Evolutionary conservation across 768 basidiomycete species (phyloP), one percentile per base, ranked within the genome.

Genomic region (Phlegmacium glaucopus): DNA sequence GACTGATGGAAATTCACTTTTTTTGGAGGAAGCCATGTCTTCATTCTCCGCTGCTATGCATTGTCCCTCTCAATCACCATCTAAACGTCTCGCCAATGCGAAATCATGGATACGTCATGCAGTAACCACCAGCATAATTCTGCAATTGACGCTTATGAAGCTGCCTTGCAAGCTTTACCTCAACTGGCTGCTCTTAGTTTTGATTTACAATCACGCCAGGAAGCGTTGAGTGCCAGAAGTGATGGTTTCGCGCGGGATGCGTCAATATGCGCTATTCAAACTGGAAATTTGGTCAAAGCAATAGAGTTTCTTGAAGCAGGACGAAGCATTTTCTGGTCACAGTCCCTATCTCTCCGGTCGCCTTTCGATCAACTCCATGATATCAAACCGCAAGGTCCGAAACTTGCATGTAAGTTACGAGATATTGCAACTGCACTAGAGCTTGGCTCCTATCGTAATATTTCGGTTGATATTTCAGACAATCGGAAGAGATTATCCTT

Each of bases 291-390:
- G 13, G 44, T 46, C 9, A 49, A 51, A 22, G 53, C 53, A 9
- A 34, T 52, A 4, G 50, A 49, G 45, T 41, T 35, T 39, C 39
- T 55, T 9, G 53, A 55, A 27, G 38, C 50, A 29, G 50, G 50
- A 18, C 50, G 50, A 2, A 38, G 27, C 10, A 28, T 55, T 34
- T 55, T 55, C 27, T 55, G 53, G 53, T 45, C 50, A 7, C 53
- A 55, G 22, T 18, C 45, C 32, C 39, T 55, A 28, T 41, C 32
- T 2, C 44, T 55, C 12, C 47, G 50, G 8, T 48, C 50, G 10
- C 53, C 53, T 11, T 42, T 55, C 10, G 50, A 51, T 22, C 10
- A 43, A 16, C 39, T 51, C 4, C 47, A 42, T 22, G 45, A 38
- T 9, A 37, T 43, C 30, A n/a, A n/a, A n/a, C n/a, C n/a, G n/a